Percentiles rank a stretch among this genome's conserved stretches.
Evolutionary conservation across 108 stramenopile genomes (phyloP).

Genomic region (Fragilariopsis cylindrus): DNA sequence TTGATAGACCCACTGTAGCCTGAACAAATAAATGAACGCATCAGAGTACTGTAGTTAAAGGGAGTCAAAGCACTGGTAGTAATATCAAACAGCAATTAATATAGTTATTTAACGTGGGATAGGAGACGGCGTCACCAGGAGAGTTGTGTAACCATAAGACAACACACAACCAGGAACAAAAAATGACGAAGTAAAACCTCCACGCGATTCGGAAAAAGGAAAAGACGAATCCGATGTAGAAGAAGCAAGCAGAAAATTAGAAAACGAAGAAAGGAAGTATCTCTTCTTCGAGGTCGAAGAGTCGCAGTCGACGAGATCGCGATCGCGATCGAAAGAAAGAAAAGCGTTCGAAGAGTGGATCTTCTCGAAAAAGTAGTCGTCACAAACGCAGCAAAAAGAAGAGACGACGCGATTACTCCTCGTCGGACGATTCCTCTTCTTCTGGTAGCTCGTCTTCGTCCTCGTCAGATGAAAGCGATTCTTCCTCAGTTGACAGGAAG

Average conservation of each 20-base stretch:
- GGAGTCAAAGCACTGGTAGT: too few relatives aligned
- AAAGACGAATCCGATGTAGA: background rate
- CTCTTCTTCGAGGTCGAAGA: background rate
- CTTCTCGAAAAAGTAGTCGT: constrained; percentile 26
- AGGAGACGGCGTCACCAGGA: too few relatives aligned
- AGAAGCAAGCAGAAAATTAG: constrained; percentile 6
- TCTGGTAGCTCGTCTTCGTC: constrained; percentile 9
- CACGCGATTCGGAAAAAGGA: background rate
- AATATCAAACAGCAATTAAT: too few relatives aligned
- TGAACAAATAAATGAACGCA: too few relatives aligned
- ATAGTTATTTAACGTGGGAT: too few relatives aligned
- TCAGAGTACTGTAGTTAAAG: too few relatives aligned
- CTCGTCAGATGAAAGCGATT: constrained; percentile 13
- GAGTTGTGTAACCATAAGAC: too few relatives aligned
- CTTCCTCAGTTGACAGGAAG: background rate
- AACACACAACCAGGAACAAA: too few relatives aligned
- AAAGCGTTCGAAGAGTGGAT: constrained; percentile 7
- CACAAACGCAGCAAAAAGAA: constrained; percentile 33
- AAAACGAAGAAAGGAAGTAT: constrained; percentile 1
- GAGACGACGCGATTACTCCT: constrained; percentile 27
- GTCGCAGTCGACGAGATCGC: constrained; percentile 8
- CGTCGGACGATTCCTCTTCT: constrained; percentile 11
- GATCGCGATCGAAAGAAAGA: constrained; percentile 7
- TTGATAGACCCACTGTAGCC: too few relatives aligned
- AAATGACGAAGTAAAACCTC: constrained; percentile 1